Conservation (phyloP, 805 yeast species). For the Candida maltosa region DNA sequence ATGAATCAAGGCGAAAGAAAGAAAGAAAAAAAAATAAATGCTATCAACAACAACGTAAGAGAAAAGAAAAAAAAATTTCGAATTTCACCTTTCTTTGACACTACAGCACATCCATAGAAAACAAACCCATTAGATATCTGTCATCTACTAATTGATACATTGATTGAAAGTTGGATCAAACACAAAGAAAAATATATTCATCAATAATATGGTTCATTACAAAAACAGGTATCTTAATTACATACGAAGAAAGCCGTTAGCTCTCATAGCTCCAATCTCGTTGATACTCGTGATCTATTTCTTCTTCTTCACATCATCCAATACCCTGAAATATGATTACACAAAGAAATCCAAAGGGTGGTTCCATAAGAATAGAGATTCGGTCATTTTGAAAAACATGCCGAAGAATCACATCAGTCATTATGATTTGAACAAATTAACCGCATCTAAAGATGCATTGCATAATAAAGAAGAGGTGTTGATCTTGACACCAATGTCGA, state of each 20-base stretch:
- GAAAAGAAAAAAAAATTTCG: neutral
- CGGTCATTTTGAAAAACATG: constrained; percentile 53
- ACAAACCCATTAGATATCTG: too few species aligned
- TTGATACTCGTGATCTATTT: constrained; percentile 41
- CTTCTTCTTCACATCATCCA: constrained; percentile 24
- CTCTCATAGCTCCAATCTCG: constrained; percentile 45
- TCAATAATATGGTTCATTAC: constrained; percentile 7
- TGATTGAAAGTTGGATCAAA: neutral
- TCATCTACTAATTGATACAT: too few species aligned
- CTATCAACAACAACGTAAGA: too few species aligned
- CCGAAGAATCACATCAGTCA: constrained; percentile 77
- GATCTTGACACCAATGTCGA: constrained; percentile 86
- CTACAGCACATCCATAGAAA: neutral
- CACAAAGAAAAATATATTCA: neutral
- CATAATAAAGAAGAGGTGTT: constrained; percentile 78
- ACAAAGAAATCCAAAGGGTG: constrained; percentile 42
- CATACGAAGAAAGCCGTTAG: constrained; percentile 59
- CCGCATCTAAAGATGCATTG: constrained; percentile 68
- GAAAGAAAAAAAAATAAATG: too few species aligned
- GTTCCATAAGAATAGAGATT: constrained; percentile 48
- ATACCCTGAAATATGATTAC: constrained; percentile 43
- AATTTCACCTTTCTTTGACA: neutral
- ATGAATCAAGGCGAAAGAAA: too few species aligned
- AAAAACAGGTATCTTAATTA: constrained; percentile 41
- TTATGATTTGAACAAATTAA: constrained; percentile 77